Percentiles rank a stretch among this genome's conserved stretches.
phyloP scores from a whole-genome alignment of 106 monocot species.

The Allium sativum region DNA sequence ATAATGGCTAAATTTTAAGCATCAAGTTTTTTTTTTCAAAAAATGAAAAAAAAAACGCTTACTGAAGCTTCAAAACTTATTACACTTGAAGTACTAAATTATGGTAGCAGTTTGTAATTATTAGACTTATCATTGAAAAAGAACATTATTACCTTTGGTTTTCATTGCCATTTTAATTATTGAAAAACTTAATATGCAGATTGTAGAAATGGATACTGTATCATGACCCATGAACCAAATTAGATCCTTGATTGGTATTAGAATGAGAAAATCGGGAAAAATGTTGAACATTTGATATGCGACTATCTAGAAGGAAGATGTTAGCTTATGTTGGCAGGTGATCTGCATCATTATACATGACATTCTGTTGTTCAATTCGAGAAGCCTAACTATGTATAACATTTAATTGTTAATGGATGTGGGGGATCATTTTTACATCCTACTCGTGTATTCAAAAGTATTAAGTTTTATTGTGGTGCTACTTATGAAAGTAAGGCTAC shows the following conservation, averaged over 20 bases:
- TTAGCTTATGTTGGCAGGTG: constrained; percentile 89
- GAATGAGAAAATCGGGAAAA: constrained; percentile 65
- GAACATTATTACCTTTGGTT: too few relatives aligned
- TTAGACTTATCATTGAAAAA: too few relatives aligned
- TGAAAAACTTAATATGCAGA: constrained; percentile 50
- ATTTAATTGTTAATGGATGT: constrained; percentile 98
- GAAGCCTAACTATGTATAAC: constrained; percentile 47
- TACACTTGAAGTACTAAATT: too few relatives aligned
- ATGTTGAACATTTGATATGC: constrained; percentile 75
- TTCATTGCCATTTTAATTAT: too few relatives aligned
- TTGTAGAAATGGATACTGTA: constrained; percentile 66
- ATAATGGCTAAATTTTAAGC: too few relatives aligned
- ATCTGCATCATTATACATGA: constrained; percentile 96
- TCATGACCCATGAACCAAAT: constrained; percentile 97
- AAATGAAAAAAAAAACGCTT: too few relatives aligned
- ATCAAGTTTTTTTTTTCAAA: too few relatives aligned
- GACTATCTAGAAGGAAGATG: constrained; percentile 89
- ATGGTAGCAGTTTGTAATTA: too few relatives aligned
- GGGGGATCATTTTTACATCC: constrained; percentile 97
- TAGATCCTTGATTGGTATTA: constrained; percentile 99
- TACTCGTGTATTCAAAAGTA: constrained; percentile 86
- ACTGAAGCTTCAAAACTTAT: too few relatives aligned
- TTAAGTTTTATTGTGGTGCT: constrained; percentile 56
- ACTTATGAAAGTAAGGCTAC: constrained; percentile 65
- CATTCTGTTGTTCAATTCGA: constrained; percentile 60